These are phyloP conservation scores for Spencermartinsiella europaea DNA, from an alignment of 805 yeast species.

Conservation along the genomic window DNA sequence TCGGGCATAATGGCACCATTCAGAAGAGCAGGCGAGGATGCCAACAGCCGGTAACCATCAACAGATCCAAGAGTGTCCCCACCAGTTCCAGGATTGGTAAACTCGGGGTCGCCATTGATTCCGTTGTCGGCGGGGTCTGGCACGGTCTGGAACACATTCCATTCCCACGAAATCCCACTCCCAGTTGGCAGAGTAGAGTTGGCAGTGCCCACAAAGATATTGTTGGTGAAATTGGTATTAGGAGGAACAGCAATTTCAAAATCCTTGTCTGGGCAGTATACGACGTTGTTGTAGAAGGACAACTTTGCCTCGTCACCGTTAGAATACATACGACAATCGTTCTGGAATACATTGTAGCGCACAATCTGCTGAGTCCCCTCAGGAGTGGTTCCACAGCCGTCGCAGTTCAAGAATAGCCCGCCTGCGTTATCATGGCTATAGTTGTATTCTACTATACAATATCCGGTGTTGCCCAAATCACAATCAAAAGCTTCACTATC, in stretches of 20 bases:
- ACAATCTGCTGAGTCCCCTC: background rate
- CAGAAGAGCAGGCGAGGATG: background rate
- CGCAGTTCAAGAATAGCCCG: slow-evolving; percentile 4
- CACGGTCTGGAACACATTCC: slow-evolving; percentile 1
- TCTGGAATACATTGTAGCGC: slow-evolving; percentile 5
- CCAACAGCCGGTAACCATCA: slow-evolving; percentile 1
- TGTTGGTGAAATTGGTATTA: slow-evolving; percentile 1
- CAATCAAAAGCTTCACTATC: slow-evolving; percentile 7
- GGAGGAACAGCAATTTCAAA: slow-evolving; percentile 1
- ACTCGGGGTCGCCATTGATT: background rate
- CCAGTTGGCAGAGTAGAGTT: slow-evolving; percentile 1
- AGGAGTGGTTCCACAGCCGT: slow-evolving; percentile 1
- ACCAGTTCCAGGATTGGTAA: background rate
- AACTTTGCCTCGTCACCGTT: slow-evolving; percentile 2
- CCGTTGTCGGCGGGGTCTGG: background rate
- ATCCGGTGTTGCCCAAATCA: slow-evolving; percentile 8
- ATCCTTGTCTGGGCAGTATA: slow-evolving; percentile 3
- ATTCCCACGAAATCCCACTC: background rate
- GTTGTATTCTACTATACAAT: slow-evolving; percentile 3
- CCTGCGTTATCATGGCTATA: slow-evolving; percentile 3
- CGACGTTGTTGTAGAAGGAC: slow-evolving; percentile 6
- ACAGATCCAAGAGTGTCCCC: slow-evolving; percentile 1
- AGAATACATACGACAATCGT: slow-evolving; percentile 4
- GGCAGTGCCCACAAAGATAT: slow-evolving; percentile 1
- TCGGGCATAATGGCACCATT: background rate